phyloP scores from a whole-genome alignment of 2,329 filamentous ascomycete species.

The Periconia digitata region DNA sequence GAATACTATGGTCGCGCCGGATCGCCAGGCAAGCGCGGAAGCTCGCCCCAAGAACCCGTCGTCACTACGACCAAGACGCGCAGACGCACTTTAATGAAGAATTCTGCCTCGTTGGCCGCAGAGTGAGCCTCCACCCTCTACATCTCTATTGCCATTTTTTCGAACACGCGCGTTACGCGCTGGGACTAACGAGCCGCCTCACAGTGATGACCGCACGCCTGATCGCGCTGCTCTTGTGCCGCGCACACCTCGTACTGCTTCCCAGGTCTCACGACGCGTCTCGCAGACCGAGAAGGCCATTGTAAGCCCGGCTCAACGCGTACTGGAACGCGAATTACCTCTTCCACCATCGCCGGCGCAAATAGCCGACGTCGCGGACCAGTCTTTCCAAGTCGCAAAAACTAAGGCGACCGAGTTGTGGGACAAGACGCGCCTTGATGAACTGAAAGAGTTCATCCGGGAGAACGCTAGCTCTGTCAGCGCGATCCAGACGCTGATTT shows the following conservation, averaged over 20 bases:
- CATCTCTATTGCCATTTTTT: neutral
- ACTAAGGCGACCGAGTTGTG: conserved; percentile 66
- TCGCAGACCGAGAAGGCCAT: conserved; percentile 36
- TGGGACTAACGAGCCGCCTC: conserved; percentile 22
- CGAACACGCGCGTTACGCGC: conserved; percentile 29
- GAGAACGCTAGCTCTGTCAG: conserved; percentile 71
- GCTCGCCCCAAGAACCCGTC: conserved; percentile 39
- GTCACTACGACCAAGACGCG: conserved; percentile 29
- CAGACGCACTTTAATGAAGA: conserved; percentile 19
- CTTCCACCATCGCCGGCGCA: conserved; percentile 75
- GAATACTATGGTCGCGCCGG: conserved; percentile 74
- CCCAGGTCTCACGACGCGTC: conserved; percentile 55
- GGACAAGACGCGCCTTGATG: conserved; percentile 66
- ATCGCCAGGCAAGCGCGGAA: conserved; percentile 55
- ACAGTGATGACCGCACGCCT: conserved; percentile 46
- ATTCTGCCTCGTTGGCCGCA: neutral
- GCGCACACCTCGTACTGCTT: conserved; percentile 39
- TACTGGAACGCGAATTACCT: conserved; percentile 24
- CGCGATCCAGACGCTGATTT: conserved; percentile 35
- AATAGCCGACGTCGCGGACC: conserved; percentile 56
- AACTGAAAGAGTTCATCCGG: conserved; percentile 66
- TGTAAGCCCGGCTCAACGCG: neutral
- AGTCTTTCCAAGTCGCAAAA: conserved; percentile 65
- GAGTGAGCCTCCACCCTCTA: neutral
- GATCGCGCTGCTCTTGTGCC: conserved; percentile 50